These are phyloP conservation scores for Pyrenula massariospora DNA, from an alignment of 495 filamentous ascomycete genomes.

Conservation along the genomic window DNA sequence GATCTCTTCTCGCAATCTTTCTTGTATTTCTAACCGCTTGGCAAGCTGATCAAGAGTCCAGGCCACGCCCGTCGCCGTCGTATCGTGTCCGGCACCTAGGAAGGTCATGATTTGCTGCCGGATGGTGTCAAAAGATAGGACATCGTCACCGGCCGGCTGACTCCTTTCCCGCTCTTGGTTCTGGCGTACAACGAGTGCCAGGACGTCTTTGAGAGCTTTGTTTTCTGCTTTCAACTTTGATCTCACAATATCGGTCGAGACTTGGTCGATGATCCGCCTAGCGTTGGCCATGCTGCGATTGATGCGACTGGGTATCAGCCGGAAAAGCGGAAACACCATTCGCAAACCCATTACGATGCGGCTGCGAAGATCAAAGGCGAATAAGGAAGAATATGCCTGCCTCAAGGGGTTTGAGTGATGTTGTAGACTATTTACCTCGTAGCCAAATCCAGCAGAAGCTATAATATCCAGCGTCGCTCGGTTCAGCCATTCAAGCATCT, in stretches of 20 bases:
- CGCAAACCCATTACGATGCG: slow-evolving; percentile 29
- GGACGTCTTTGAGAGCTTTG: slow-evolving; percentile 28
- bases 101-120: slow-evolving; percentile 36
- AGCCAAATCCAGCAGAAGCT: slow-evolving; percentile 35
- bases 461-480: slow-evolving; percentile 41
- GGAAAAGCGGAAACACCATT: slow-evolving; percentile 28
- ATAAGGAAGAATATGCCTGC: slow-evolving; percentile 30
- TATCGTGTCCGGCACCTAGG: slow-evolving; percentile 15
- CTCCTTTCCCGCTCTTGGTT: slow-evolving; percentile 14
- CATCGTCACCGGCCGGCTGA: slow-evolving; percentile 19
- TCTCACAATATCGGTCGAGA: slow-evolving; percentile 21
- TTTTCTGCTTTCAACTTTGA: slow-evolving; percentile 21
- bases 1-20: slow-evolving; percentile 13
- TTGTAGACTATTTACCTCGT: slow-evolving; percentile 29
- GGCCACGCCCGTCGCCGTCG: slow-evolving; percentile 14
- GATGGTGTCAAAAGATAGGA: slow-evolving; percentile 29
- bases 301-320: slow-evolving; percentile 31
- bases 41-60: slow-evolving; percentile 16
- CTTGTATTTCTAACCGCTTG: slow-evolving; percentile 12
- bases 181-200: slow-evolving; percentile 29
- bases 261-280: slow-evolving; percentile 23
- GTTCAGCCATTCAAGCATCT: slow-evolving; percentile 36
- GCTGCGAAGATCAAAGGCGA: slow-evolving; percentile 28
- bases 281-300: slow-evolving; percentile 30
- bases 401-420: slow-evolving; percentile 26